phyloP scores from a whole-genome alignment of 2,329 filamentous ascomycete species.

The Beauveria australis region DNA sequence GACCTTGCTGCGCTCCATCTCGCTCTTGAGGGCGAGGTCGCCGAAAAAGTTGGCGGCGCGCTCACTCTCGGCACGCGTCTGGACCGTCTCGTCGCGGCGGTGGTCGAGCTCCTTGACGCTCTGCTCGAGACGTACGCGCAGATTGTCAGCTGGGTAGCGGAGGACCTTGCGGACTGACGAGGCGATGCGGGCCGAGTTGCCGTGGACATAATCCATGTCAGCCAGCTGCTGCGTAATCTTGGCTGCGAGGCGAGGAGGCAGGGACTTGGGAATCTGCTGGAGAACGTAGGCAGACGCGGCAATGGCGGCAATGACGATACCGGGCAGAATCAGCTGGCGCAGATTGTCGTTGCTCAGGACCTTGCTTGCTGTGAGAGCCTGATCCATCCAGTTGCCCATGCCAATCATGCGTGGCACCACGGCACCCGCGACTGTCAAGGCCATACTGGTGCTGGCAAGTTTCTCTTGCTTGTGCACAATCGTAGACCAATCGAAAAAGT shows the following conservation, averaged over 20 bases:
- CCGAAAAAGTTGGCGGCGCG: conserved; percentile 84
- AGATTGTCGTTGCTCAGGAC: conserved; percentile 75
- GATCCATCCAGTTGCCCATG: conserved; percentile 82
- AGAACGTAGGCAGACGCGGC: conserved; percentile 74
- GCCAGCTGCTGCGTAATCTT: conserved; percentile 78
- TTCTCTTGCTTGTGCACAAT: conserved; percentile 90
- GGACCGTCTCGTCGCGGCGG: conserved; percentile 74
- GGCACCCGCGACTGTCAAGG: conserved; percentile 81
- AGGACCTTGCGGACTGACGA: conserved; percentile 82
- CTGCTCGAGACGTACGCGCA: conserved; percentile 74
- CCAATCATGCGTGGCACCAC: conserved; percentile 75
- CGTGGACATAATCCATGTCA: conserved; percentile 84
- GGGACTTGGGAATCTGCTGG: conserved; percentile 77
- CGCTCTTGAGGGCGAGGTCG: conserved; percentile 65
- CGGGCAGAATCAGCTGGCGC: conserved; percentile 71
- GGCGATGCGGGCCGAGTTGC: conserved; percentile 77
- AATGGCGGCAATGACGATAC: conserved; percentile 65
- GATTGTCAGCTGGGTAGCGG: conserved; percentile 75
- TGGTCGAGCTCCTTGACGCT: conserved; percentile 75
- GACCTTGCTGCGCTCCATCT: conserved; percentile 41
- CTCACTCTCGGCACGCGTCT: conserved; percentile 75
- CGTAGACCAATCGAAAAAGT: conserved; percentile 84
- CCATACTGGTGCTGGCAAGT: conserved; percentile 87
- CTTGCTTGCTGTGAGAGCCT: conserved; percentile 71
- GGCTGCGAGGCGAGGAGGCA: conserved; percentile 74